Conservation (phyloP, 208 protist genomes). For the Leishmania arabica region DNA sequence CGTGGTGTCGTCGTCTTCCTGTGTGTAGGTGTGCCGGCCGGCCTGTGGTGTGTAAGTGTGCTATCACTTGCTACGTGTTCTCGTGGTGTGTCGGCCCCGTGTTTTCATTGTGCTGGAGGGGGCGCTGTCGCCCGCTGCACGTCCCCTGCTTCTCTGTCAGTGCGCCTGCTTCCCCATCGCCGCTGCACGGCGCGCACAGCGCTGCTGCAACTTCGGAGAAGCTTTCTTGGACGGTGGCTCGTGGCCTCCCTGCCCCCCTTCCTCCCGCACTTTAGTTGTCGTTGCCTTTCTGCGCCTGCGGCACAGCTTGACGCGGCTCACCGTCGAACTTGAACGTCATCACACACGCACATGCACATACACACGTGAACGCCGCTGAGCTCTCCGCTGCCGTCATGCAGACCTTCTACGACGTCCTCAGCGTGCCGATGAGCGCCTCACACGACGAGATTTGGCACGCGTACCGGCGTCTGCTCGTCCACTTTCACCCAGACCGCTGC, state of each 20-base stretch:
- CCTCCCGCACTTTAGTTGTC: no score
- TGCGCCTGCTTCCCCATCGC: no score
- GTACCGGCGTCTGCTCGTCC: constrained; percentile 18
- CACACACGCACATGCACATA: neutral
- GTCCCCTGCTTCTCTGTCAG: neutral
- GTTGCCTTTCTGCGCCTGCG: neutral
- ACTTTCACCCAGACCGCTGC: constrained; percentile 25
- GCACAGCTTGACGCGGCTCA: neutral
- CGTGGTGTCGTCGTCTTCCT: neutral
- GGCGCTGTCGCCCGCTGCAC: neutral
- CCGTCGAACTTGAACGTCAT: neutral
- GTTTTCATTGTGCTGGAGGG: neutral
- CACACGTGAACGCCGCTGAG: neutral
- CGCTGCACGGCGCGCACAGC: no score
- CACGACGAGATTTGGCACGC: constrained; percentile 17
- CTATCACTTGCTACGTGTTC: neutral
- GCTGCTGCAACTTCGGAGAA: neutral
- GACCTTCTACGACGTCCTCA: constrained; percentile 33
- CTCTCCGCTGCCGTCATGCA: constrained; percentile 11
- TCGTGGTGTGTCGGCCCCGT: neutral
- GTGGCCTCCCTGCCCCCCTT: neutral
- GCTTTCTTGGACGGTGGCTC: neutral
- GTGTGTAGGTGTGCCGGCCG: neutral
- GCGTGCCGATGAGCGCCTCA: constrained; percentile 25
- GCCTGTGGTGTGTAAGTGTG: no score